phyloP scores from a whole-genome alignment of 176 grass and related monocot species.

The Lolium rigidum region DNA sequence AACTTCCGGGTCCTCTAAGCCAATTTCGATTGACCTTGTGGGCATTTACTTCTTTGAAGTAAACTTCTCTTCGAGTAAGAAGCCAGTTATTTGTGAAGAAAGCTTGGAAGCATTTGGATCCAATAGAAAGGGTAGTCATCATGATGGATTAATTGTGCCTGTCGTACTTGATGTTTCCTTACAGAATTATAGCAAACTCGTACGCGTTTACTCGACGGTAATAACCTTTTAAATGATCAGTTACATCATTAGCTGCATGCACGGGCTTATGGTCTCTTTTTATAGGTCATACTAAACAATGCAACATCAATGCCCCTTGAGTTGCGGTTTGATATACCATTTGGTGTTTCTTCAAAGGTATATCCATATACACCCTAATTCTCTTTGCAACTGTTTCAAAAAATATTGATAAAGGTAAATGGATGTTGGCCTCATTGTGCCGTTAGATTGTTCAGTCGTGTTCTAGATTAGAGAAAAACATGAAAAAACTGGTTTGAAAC shows the following conservation, averaged over 20 bases:
- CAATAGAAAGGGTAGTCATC: conserved; percentile 44
- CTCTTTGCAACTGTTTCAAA: conserved; percentile 34
- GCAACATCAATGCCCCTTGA: conserved; percentile 90
- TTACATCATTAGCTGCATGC: conserved; percentile 38
- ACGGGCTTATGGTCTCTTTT: conserved; percentile 37
- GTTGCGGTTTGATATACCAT: conserved; percentile 91
- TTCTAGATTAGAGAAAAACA: conserved; percentile 14
- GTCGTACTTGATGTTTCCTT: conserved; percentile 96
- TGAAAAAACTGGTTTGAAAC: background rate
- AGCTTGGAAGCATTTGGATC: conserved; percentile 46
- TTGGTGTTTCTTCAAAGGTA: conserved; percentile 95
- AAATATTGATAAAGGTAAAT: conserved; percentile 30
- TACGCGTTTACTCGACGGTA: conserved; percentile 93
- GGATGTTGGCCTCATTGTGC: conserved; percentile 6
- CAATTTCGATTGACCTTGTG: conserved; percentile 98
- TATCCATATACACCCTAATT: conserved; percentile 31
- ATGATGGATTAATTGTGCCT: conserved; percentile 77
- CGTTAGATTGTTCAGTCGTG: conserved; percentile 12
- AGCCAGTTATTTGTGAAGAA: conserved; percentile 55
- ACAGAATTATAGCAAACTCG: conserved; percentile 92
- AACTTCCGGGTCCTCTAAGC: conserved; percentile 73
- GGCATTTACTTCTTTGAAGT: conserved; percentile 90
- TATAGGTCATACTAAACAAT: conserved; percentile 90
- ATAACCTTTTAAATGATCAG: conserved; percentile 45
- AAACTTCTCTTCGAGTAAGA: conserved; percentile 84